Base-by-base conservation (phyloP, 2,329 filamentous ascomycete genomes). In the Rugonectria rugulosa region DNA sequence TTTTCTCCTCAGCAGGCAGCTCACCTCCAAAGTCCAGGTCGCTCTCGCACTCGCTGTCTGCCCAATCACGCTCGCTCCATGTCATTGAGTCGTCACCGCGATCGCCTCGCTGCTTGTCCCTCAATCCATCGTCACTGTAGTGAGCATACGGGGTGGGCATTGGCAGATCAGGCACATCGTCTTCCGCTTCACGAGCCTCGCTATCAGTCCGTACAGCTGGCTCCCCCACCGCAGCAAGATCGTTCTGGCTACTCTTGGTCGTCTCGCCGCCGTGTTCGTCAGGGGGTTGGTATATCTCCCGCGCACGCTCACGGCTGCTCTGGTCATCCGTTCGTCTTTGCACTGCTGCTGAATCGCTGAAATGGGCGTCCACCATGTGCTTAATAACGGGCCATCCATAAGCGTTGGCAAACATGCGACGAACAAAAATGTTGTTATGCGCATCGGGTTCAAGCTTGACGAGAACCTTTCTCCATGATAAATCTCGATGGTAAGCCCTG, bases 311-410 rank as follows among this genome's bases (percentile, higher is more conserved):
- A 1, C 75, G 72, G n/a, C 79, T 82, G 36, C 80, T 76, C 70
- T 91, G 88, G 26, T 88, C 74, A 43, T 89, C 85, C 65, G 93
- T 90, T 2, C 85, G 80, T 1, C 83, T 87, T 14, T 82, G 80
- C 0, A 90, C 88, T 8, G 69, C 63, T 8, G 70, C 72, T 1
- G 86, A 87, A 69, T 96, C 90, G 49, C 87, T 90, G 71, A 99
- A 99, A 75, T 99, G 95, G 0, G 92, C 92, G 67, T 98, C 93
- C 47, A 95, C 94, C 17, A 98, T 77, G 74, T 99, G 95, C 75
- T 97, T 93, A 44, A 98, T 80, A 1, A 99, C 95, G 1, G 95
- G 95, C 95, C 95, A 99, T 2, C 95, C 95, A 67, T 96, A 96
- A 0, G 95, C 95, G 69, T 99, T 99, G 53, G 92, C 89, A 72